Conservation (phyloP, 1,284 basidiomycete species). For the Puccinia horiana region DNA sequence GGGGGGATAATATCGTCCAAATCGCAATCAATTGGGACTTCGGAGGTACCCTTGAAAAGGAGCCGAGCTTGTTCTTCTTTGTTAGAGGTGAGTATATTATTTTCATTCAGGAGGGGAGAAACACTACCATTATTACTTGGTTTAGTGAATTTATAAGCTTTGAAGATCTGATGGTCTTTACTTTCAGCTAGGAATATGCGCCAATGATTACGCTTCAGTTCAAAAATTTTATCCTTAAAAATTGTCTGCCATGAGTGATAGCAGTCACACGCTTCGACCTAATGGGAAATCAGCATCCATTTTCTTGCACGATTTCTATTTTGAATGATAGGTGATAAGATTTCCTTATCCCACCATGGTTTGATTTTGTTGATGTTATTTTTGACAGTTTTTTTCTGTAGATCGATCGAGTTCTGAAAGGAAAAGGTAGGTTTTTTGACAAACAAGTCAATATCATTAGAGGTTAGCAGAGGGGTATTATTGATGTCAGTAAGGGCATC, state of each 20-base stretch:
- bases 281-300: not conserved
- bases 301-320: conserved; percentile 16
- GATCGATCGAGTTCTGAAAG: not conserved
- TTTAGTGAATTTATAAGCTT: conserved; percentile 14
- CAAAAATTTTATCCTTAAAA: not conserved
- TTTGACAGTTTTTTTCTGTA: not conserved
- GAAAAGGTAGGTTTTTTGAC: not conserved
- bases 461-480: not conserved
- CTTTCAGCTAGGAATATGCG: not conserved
- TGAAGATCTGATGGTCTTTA: conserved; percentile 1
- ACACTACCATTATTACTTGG: not conserved
- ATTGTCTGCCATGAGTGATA: not conserved
- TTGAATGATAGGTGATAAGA: not conserved
- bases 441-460: not conserved
- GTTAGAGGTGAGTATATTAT: conserved; percentile 5
- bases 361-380: not conserved
- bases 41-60: not conserved
- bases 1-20: not conserved
- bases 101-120: not conserved
- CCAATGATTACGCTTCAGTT: not conserved
- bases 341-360: conserved; percentile 13
- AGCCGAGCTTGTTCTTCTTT: too few species aligned
- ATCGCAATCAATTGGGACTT: not conserved
- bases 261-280: not conserved
- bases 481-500: too few species aligned